phyloP scores from a whole-genome alignment of 805 yeast species.

The Saccharomycopsis oosterbeekiorum region DNA sequence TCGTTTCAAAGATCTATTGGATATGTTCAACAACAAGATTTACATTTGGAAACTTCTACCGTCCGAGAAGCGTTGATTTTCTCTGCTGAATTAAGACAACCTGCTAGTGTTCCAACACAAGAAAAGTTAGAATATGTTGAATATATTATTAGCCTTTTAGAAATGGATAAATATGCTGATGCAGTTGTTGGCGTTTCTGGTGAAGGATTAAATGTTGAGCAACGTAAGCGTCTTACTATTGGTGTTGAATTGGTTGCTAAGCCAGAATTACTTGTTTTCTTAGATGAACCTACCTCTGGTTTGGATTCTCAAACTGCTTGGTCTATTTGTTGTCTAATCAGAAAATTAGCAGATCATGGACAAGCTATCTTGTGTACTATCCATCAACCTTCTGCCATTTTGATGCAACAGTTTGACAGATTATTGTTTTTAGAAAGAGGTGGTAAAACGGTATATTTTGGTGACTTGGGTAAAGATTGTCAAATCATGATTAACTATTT shows the following conservation, averaged over 20 bases:
- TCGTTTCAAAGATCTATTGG: slow-evolving; percentile 56
- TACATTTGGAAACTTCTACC: slow-evolving; percentile 54
- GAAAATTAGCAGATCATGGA: slow-evolving; percentile 59
- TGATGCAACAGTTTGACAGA: slow-evolving; percentile 60
- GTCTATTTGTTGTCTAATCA: slow-evolving; percentile 59
- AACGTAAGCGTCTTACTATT: slow-evolving; percentile 56
- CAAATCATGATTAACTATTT: slow-evolving; percentile 50
- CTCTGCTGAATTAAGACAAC: slow-evolving; percentile 66
- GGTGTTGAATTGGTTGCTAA: slow-evolving; percentile 67
- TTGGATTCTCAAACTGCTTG: slow-evolving; percentile 58
- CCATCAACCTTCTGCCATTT: slow-evolving; percentile 67
- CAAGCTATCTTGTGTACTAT: slow-evolving; percentile 70
- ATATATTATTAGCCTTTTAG: slow-evolving; percentile 52
- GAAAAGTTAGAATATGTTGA: slow-evolving; percentile 65
- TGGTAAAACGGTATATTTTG: slow-evolving; percentile 74
- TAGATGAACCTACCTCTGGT: slow-evolving; percentile 72
- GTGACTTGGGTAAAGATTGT: slow-evolving; percentile 65
- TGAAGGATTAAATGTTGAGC: slow-evolving; percentile 61
- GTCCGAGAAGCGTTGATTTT: slow-evolving; percentile 68
- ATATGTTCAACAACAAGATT: slow-evolving; percentile 70
- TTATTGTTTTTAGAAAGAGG: slow-evolving; percentile 60
- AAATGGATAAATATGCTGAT: slow-evolving; percentile 62
- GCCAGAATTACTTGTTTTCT: slow-evolving; percentile 50
- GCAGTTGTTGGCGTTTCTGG: slow-evolving; percentile 73
- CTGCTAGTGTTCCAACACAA: slow-evolving; percentile 39